A percentile compares a stretch with the other conserved stretches of the same genome.
Conservation (phyloP, 2,329 filamentous ascomycete genomes). For the Fusarium coicis region DNA sequence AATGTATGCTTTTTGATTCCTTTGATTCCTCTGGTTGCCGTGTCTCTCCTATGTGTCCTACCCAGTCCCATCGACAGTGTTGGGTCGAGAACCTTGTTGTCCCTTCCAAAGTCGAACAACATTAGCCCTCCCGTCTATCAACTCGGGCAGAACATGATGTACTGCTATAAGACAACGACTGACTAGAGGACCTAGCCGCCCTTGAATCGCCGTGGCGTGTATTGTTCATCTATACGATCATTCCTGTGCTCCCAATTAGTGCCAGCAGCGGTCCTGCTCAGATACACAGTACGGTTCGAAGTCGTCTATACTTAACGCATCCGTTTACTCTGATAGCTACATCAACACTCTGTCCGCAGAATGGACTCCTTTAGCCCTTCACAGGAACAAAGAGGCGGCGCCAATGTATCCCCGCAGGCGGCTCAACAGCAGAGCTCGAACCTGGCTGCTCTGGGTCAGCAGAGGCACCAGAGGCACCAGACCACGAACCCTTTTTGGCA, state of each 20-base stretch:
- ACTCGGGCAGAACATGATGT: background rate
- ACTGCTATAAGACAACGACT: background rate
- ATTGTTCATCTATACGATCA: background rate
- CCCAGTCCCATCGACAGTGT: background rate
- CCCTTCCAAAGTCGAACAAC: background rate
- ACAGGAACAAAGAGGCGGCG: background rate
- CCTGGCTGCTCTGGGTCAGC: conserved; percentile 7
- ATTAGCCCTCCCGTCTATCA: background rate
- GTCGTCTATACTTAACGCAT: background rate
- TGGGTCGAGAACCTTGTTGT: background rate
- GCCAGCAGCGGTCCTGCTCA: background rate
- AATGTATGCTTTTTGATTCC: conserved; percentile 21
- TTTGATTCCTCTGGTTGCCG: background rate
- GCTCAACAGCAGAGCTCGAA: conserved; percentile 21
- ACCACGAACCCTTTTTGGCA: conserved; percentile 9
- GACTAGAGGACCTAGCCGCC: background rate
- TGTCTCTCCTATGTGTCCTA: background rate
- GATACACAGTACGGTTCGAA: conserved; percentile 1
- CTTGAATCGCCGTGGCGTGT: background rate
- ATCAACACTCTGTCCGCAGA: background rate
- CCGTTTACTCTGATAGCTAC: background rate
- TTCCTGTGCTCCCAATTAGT: background rate
- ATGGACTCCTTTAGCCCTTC: conserved; percentile 26
- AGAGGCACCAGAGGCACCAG: conserved; percentile 11
- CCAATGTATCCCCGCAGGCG: conserved; percentile 6